Evolutionary conservation across 192 early-diverging fungal genomes (phyloP), one percentile per base, ranked within the genome.

Genomic region (Entophlyctis luteolus): DNA sequence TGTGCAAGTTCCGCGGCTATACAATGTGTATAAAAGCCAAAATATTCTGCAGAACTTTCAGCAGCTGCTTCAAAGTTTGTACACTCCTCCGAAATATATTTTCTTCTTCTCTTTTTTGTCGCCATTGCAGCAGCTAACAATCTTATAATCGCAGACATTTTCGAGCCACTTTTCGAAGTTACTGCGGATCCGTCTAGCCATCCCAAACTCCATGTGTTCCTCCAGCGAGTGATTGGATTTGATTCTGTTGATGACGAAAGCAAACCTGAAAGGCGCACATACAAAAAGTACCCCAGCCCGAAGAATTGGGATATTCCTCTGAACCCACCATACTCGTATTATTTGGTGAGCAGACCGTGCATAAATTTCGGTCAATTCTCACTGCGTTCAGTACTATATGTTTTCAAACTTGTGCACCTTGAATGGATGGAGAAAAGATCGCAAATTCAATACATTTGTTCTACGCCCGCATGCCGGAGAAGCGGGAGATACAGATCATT

Each of bases 251-350:
- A 98, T 73, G 95, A 98, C 67, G 95, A 98, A 72, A 91, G 89
- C 63, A 93, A 92, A 76, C 74, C 87, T 4, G 95, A 98, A 76
- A 73, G 88, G 16, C 82, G 91, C 14, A 83, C 89, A 28, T 90
- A 89, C 72, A 86, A 81, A 57, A 93, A 94, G 72, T 98, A 87
- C 68, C 79, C 79, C 29, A 71, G 22, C 42, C 82, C 82, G 23
- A 47, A 48, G 23, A 57, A 72, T 35, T 82, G 80, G 78, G 67
- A 71, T 45, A 71, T 79, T 67, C 38, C 59, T 20, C 56, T 77
- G 60, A 93, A 95, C 73, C 95, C 95, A 65, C 95, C 95, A 5
- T 98, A 98, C 75, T 87, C 89, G 20, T 98, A 98, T 78, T 94
- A 92, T 53, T 70, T 93, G 35, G 58, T 59, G 28, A 36, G 58